Conservation (phyloP, 441 rosid species). For the Pelargonium australe region DNA sequence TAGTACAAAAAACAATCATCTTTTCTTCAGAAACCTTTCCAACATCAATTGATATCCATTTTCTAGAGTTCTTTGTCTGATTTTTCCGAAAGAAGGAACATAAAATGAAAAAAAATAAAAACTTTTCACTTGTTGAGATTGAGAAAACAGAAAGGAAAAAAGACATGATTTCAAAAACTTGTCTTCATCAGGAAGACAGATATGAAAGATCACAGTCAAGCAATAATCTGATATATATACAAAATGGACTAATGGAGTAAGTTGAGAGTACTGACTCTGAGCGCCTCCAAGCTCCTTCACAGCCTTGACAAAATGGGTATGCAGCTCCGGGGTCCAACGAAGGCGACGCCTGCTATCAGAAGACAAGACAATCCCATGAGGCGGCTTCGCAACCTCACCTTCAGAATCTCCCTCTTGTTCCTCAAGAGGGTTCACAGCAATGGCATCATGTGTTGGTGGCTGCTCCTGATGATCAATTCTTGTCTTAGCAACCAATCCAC, state of each 20-base stretch:
- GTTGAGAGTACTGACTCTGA: slow-evolving; percentile 21
- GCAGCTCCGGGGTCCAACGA: slow-evolving; percentile 29
- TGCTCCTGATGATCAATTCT: slow-evolving; percentile 13
- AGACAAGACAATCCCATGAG: slow-evolving; percentile 11
- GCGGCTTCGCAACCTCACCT: slow-evolving; percentile 4
- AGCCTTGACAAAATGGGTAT: slow-evolving; percentile 22
- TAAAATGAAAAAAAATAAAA: background rate
- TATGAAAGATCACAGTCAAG: background rate
- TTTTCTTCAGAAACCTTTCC: background rate
- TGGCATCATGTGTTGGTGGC: slow-evolving; percentile 4
- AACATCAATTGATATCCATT: background rate
- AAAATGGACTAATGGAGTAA: slow-evolving; percentile 3
- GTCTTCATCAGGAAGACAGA: background rate
- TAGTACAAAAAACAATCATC: background rate
- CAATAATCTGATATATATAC: background rate
- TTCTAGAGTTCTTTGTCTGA: background rate
- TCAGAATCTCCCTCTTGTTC: background rate
- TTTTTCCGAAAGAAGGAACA: background rate
- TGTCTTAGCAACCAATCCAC: slow-evolving; percentile 24
- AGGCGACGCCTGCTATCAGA: slow-evolving; percentile 20
- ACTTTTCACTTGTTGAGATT: background rate
- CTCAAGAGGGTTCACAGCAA: background rate
- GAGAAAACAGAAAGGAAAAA: background rate
- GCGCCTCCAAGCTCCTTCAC: slow-evolving; percentile 31
- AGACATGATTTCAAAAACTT: background rate